Evolutionary conservation across 2,329 filamentous ascomycete species (phyloP).

Genomic region (Pseudogymnoascus destructans): DNA sequence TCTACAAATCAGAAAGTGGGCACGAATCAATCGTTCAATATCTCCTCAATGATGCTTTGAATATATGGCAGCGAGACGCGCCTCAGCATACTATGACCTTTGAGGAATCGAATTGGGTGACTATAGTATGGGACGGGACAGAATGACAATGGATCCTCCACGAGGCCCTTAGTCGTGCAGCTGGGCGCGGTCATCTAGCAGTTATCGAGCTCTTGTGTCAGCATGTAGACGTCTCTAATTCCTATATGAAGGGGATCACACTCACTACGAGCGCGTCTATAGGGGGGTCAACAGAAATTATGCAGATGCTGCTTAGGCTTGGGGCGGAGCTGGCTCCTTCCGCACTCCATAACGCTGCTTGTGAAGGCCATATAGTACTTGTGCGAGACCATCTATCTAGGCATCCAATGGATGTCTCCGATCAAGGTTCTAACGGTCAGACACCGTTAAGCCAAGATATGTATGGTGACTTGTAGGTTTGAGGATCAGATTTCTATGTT

Average conservation of each 20-base stretch:
- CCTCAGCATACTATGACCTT: background rate
- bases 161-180: background rate
- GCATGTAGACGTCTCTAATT: background rate
- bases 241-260: background rate
- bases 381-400: too few species aligned
- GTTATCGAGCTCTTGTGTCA: background rate
- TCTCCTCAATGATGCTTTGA: background rate
- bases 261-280: background rate
- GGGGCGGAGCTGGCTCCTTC: too few species aligned
- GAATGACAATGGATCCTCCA: too few species aligned
- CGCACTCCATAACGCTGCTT: too few species aligned
- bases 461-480: too few species aligned
- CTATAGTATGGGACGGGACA: too few species aligned
- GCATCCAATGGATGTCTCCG: too few species aligned
- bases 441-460: too few species aligned
- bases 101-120: background rate
- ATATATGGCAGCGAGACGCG: background rate
- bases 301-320: background rate
- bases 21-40: background rate
- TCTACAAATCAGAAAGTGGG: background rate
- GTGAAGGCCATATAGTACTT: too few species aligned
- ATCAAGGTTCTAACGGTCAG: too few species aligned
- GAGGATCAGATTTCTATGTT: too few species aligned
- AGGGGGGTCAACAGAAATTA: background rate
- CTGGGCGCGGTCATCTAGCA: background rate